phyloP scores from a whole-genome alignment of 768 basidiomycete species.

The Phallus indusiatus region DNA sequence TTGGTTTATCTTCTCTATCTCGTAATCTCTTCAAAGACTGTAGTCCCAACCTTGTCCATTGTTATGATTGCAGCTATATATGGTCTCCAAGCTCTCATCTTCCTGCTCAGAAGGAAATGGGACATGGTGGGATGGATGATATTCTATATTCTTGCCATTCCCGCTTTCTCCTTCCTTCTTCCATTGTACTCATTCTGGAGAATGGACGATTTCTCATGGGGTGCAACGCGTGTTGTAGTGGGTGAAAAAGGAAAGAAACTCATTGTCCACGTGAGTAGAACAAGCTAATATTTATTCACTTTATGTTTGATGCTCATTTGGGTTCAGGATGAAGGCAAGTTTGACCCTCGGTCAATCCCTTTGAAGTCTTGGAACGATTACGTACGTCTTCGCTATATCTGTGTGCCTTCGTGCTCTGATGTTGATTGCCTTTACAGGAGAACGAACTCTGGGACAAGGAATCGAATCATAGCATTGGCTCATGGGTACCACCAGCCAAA shows the following conservation, averaged over 20 bases:
- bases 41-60: slow-evolving; percentile 72
- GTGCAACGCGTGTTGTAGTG: slow-evolving; percentile 83
- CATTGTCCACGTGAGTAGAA: slow-evolving; percentile 71
- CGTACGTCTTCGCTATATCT: slow-evolving; percentile 34
- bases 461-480: slow-evolving; percentile 90
- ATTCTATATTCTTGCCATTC: slow-evolving; percentile 93
- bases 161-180: slow-evolving; percentile 86
- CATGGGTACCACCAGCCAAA: slow-evolving; percentile 77
- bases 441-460: slow-evolving; percentile 98
- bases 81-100: slow-evolving; percentile 87
- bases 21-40: slow-evolving; percentile 53
- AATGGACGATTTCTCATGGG: slow-evolving; percentile 99
- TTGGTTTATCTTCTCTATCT: slow-evolving; percentile 83
- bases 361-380: slow-evolving; percentile 97
- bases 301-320: slow-evolving; percentile 5
- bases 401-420: background rate
- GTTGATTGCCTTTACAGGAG: slow-evolving; percentile 38
- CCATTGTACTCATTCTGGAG: slow-evolving; percentile 95
- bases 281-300: background rate
- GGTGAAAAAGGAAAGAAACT: slow-evolving; percentile 95
- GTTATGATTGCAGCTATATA: slow-evolving; percentile 93
- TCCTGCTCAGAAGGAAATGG: slow-evolving; percentile 89
- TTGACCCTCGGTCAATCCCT: slow-evolving; percentile 87
- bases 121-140: slow-evolving; percentile 98
- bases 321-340: slow-evolving; percentile 88